Percentiles rank a stretch among this genome's conserved stretches.
phyloP scores from a whole-genome alignment of 306 rosid genomes.

The Vicia sativa region DNA sequence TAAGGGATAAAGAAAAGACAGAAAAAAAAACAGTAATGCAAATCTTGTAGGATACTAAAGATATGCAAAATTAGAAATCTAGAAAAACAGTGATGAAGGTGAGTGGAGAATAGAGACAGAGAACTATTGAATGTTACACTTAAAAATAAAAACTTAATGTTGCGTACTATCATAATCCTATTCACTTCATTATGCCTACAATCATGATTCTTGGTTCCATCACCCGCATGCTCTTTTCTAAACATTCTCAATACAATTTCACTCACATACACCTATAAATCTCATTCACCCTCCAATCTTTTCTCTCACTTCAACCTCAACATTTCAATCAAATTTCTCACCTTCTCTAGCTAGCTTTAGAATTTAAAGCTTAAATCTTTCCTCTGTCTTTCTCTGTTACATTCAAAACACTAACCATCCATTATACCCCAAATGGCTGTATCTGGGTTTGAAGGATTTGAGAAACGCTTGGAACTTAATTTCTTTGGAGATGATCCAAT shows the following conservation, averaged over 20 bases:
- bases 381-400: slow-evolving; percentile 51
- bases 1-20: slow-evolving; percentile 33
- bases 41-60: slow-evolving; percentile 31
- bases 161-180: slow-evolving; percentile 54
- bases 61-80: slow-evolving; percentile 35
- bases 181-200: slow-evolving; percentile 93
- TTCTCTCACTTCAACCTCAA: slow-evolving; percentile 53
- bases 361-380: not conserved
- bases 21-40: slow-evolving; percentile 25
- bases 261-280: slow-evolving; percentile 75
- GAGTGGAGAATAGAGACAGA: slow-evolving; percentile 42
- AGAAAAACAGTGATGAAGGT: slow-evolving; percentile 38
- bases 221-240: slow-evolving; percentile 87
- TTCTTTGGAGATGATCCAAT: slow-evolving; percentile 82
- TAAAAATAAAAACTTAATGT: slow-evolving; percentile 41
- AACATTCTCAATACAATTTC: slow-evolving; percentile 42
- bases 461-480: slow-evolving; percentile 90
- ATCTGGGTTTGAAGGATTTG: slow-evolving; percentile 92
- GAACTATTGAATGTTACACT: slow-evolving; percentile 42
- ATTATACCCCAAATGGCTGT: slow-evolving; percentile 58
- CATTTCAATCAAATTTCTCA: slow-evolving; percentile 20
- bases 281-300: slow-evolving; percentile 55
- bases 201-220: slow-evolving; percentile 96
- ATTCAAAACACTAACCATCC: not conserved
- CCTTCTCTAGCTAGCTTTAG: not conserved